Base-by-base conservation (phyloP, 257 asterid genomes). In the Thymus mandschuricus region DNA sequence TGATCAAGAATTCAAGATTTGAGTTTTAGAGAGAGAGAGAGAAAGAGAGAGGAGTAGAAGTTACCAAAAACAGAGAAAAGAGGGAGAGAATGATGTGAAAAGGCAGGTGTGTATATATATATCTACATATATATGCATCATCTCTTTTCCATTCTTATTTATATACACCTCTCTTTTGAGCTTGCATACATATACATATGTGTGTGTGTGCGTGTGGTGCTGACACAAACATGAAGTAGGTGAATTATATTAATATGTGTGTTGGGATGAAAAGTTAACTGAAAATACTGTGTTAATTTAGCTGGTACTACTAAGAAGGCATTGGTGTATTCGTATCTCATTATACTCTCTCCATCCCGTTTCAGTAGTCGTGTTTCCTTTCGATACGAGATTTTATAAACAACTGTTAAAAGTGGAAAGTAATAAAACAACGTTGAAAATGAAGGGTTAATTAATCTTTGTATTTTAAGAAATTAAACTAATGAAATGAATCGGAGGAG, bases 21-120 rank as follows among this genome's bases (percentile, higher is more conserved):
- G 45, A 38, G 63, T 11, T 48, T 12, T 3, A 13, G 28, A 58
- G 59, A 51, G 68, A 46, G 67, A n/a, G 65, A 49, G 71, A n/a
- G 70, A 60, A 62, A 38, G 69, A 13, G 79, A 6, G 58, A 40
- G 68, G 31, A 55, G 31, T 60, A 13, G 7, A 49, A 51, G 45
- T 3, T 46, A 51, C 50, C 21, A 54, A 76, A 49, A 48, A 1
- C n/a, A 61, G 33, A 65, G 62, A 44, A 62, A 43, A 13, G 3
- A 10, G 29, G 35, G 30, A 44, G 63, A 15, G 63, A 15, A 12
- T 33, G 35, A 29, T 21, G 66, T 21, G 69, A 51, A 48, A 41
- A 50, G 8, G 55, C 41, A 38, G 8, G 7, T 38, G 3, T 38
- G 7, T 21, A 12, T 59, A 2, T 67, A 28, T 34, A 65, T 33